Evolutionary conservation across 1,139 yeast genomes (phyloP), one percentile per base, ranked within the genome.

Genomic region (Dujonia santamariae): DNA sequence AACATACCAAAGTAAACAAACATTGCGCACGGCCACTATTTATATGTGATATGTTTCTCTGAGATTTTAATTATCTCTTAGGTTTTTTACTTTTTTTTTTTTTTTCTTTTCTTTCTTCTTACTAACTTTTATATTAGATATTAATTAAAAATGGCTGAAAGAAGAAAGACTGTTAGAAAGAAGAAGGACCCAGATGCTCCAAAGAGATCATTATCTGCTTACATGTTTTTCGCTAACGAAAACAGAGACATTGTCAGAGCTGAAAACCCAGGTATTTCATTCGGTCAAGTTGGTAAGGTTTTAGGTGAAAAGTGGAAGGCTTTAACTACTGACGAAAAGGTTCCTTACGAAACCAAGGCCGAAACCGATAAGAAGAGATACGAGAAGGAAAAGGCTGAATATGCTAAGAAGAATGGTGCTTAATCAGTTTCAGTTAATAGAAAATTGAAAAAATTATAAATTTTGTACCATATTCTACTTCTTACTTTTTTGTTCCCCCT

Each of bases 251-350:
- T 80, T 48, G 96, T 92, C 51, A 78, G 95, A 64, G 80, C 92
- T 44, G 96, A 88, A 63, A 85, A 90, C 77, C 96, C 96, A 49
- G 95, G 95, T 61, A 85, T 86, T 53, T 67, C 90, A 35, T 88
- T 90, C 56, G 96, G 96, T 51, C 90, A 85, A 67, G 88, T 87
- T 47, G 96, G 96, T 59, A 85, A 82, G 65, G 64, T 85, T 44
- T 79, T 92, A 54, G 98, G 98, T 62, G 96, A 87, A 63, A 85
- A 78, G 68, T 92, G 98, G 98, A 88, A 88, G 80, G 85, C 90
- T 42, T 73, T 90, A 54, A 68, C 72, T 44, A 77, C 78, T 39
- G 90, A 84, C 35, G 95, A 85, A 49, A 90, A 86, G 73, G 66
- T 61, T 49, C 96, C 96, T 44, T 90, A 87, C 66, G 95, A 87